Evolutionary conservation across 192 early-diverging fungal genomes (phyloP).

Genomic region (Phlyctochytrium bullatum): DNA sequence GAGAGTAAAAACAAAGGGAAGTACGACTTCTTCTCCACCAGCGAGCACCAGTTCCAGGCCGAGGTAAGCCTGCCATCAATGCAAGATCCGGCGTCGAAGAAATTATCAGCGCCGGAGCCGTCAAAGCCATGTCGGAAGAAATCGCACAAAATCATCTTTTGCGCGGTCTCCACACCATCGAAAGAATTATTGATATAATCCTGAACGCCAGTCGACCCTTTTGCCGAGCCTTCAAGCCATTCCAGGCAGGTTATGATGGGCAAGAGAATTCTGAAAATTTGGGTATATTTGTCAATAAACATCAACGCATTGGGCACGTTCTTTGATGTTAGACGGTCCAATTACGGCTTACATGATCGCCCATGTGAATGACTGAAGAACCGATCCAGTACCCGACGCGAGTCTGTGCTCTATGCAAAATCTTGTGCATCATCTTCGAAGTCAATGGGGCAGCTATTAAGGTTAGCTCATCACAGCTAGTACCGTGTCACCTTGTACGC

Average conservation of each 20-base stretch:
- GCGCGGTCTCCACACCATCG: conserved; percentile 58
- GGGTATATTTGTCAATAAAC: conserved; percentile 94
- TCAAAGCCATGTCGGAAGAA: conserved; percentile 98
- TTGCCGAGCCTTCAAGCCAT: conserved; percentile 61
- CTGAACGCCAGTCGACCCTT: conserved; percentile 55
- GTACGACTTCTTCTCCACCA: conserved; percentile 82
- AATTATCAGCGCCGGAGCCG: conserved; percentile 81
- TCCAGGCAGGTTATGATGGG: conserved; percentile 78
- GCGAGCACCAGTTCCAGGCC: conserved; percentile 68
- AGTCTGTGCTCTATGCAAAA: conserved; percentile 81
- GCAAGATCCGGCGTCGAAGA: conserved; percentile 55
- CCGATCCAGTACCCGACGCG: conserved; percentile 89
- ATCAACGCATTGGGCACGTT: conserved; percentile 98
- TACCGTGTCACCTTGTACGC: conserved; percentile 66
- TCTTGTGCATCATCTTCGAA: conserved; percentile 82
- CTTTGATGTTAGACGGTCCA: neutral
- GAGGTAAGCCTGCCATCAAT: conserved; percentile 95
- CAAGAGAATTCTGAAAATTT: conserved; percentile 92
- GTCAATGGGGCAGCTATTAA: conserved; percentile 69
- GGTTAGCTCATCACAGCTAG: neutral
- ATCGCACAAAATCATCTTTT: conserved; percentile 79
- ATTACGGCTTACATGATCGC: conserved; percentile 51
- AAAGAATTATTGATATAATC: conserved; percentile 71
- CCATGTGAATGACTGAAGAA: conserved; percentile 93
- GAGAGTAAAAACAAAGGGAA: conserved; percentile 88